These are phyloP conservation scores for Fusarium protoensiforme DNA, from an alignment of 2,329 filamentous ascomycete species.

Conservation along the genomic window DNA sequence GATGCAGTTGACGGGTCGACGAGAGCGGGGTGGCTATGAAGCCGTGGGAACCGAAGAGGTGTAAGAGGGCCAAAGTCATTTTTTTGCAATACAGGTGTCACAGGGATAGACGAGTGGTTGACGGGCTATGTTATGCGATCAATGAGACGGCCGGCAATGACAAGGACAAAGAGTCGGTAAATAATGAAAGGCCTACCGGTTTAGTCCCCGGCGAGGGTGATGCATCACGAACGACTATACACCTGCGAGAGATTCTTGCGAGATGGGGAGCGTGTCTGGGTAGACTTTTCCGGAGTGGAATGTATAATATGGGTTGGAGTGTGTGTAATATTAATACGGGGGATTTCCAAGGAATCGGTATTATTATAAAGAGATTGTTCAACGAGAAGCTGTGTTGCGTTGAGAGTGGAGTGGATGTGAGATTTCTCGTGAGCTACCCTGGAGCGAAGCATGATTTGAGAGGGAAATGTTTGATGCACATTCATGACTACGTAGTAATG, in stretches of 20 bases:
- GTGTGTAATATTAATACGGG: constrained; percentile 38
- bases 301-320: constrained; percentile 32
- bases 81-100: background rate
- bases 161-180: constrained; percentile 26
- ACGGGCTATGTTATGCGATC: constrained; percentile 22
- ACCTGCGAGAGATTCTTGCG: constrained; percentile 20
- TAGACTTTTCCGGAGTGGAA: constrained; percentile 17
- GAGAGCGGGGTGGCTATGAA: constrained; percentile 70
- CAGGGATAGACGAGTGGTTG: constrained; percentile 13
- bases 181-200: constrained; percentile 19
- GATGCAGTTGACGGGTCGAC: constrained; percentile 67
- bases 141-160: constrained; percentile 31
- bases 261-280: constrained; percentile 20
- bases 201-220: constrained; percentile 14
- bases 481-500: background rate
- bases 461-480: background rate
- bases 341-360: background rate
- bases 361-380: constrained; percentile 16
- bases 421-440: background rate
- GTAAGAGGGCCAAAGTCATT: constrained; percentile 26
- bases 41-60: constrained; percentile 67
- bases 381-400: background rate
- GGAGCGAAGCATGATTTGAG: background rate
- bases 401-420: background rate
- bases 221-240: constrained; percentile 34